A percentile compares a stretch with the other conserved stretches of the same genome.
Evolutionary conservation across 257 asterid genomes (phyloP).

Genomic region (Solanum paucissectum): DNA sequence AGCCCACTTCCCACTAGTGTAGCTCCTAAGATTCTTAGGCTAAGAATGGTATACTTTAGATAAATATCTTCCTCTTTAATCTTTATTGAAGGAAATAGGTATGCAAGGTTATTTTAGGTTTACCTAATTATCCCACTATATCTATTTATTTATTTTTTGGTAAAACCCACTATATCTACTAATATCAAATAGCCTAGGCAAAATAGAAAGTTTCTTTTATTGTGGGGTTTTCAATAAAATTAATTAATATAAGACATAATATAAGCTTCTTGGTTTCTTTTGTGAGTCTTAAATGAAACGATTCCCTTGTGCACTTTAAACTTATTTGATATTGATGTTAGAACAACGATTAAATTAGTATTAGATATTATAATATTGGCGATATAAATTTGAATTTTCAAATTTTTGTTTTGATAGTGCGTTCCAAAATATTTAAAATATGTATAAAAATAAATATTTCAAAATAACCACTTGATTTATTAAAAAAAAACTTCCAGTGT

Average conservation of each 20-base stretch:
- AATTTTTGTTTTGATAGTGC: neutral
- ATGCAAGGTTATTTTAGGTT: neutral
- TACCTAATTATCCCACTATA: neutral
- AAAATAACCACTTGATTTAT: neutral
- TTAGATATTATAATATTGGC: accelerated
- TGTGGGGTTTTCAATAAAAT: neutral
- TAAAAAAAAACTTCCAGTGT: neutral
- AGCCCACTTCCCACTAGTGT: neutral
- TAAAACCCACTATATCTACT: neutral
- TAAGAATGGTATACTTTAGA: neutral
- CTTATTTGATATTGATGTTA: neutral
- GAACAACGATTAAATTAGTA: too few species aligned
- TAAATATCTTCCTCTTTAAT: neutral
- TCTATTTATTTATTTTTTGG: too few species aligned
- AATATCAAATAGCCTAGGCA: neutral
- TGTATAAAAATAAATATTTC: neutral
- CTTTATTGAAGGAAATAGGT: neutral
- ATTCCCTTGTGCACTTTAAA: neutral
- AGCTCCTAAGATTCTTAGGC: neutral
- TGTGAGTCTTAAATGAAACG: neutral
- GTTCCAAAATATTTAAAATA: too few species aligned
- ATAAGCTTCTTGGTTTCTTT: neutral
- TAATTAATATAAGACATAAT: neutral
- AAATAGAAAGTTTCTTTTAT: neutral
- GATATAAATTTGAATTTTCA: neutral